These are phyloP conservation scores for Paecilomyces sp. DNA, from an alignment of 2,329 filamentous ascomycete genomes.

Conservation along the genomic window DNA sequence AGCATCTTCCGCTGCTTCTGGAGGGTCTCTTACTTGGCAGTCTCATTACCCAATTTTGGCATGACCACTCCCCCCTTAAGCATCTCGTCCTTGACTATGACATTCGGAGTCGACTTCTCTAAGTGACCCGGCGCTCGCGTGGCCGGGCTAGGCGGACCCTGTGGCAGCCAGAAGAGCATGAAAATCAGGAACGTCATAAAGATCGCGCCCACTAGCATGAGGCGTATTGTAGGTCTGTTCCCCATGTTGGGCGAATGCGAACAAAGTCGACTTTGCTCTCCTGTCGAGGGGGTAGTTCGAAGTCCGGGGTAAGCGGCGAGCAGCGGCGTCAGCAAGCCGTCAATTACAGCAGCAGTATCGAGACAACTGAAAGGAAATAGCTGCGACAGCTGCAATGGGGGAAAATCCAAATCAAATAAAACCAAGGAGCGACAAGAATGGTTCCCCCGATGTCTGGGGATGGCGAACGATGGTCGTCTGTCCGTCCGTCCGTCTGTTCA, in stretches of 20 bases:
- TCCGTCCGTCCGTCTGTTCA: background rate
- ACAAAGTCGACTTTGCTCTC: background rate
- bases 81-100: constrained; percentile 24
- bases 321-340: background rate
- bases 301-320: background rate
- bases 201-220: constrained; percentile 25
- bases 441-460: background rate
- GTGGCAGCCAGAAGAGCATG: constrained; percentile 29
- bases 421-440: background rate
- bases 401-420: background rate
- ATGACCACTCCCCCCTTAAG: constrained; percentile 39
- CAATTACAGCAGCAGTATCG: background rate
- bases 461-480: background rate
- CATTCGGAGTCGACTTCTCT: constrained; percentile 19
- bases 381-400: background rate
- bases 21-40: constrained; percentile 33
- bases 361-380: background rate
- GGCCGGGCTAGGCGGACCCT: constrained; percentile 30
- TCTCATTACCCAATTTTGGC: constrained; percentile 42
- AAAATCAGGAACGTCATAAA: constrained; percentile 28
- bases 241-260: constrained; percentile 19
- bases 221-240: constrained; percentile 29
- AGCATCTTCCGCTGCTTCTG: background rate
- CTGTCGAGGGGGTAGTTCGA: background rate
- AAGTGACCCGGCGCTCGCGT: constrained; percentile 35